A percentile compares a stretch with the other conserved stretches of the same genome.
phyloP scores from a whole-genome alignment of 805 yeast genomes.

The Kodamaea jinghongensis region DNA sequence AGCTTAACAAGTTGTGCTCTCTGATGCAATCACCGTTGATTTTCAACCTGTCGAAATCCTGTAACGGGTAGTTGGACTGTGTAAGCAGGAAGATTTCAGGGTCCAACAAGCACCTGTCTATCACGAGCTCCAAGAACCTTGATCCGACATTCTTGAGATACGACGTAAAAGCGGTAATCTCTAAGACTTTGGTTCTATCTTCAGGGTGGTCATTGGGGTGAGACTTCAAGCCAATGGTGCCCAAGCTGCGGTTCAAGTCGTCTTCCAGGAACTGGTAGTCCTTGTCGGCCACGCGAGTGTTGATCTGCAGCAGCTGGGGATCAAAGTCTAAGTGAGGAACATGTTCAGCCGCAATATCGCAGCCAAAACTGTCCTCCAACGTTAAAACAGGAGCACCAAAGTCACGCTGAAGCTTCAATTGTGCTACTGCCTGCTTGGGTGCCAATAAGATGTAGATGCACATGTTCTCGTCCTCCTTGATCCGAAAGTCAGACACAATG shows the following conservation, averaged over 20 bases:
- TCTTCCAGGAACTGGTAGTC: slow-evolving; percentile 17
- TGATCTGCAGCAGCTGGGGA: slow-evolving; percentile 13
- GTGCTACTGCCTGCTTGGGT: slow-evolving; percentile 19
- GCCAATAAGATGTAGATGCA: slow-evolving; percentile 27
- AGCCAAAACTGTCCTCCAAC: slow-evolving; percentile 18
- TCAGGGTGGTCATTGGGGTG: not conserved
- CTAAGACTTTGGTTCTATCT: slow-evolving; percentile 23
- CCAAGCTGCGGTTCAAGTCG: slow-evolving; percentile 22
- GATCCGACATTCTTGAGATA: slow-evolving; percentile 43
- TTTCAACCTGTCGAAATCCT: slow-evolving; percentile 16
- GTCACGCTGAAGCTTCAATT: slow-evolving; percentile 25
- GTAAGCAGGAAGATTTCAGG: slow-evolving; percentile 6
- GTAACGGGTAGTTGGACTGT: slow-evolving; percentile 6
- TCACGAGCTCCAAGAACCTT: slow-evolving; percentile 22
- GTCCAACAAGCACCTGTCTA: slow-evolving; percentile 16
- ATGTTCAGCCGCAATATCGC: slow-evolving; percentile 27
- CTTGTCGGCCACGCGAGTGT: slow-evolving; percentile 16
- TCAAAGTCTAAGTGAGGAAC: slow-evolving; percentile 20
- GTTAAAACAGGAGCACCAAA: slow-evolving; percentile 20
- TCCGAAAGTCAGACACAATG: slow-evolving; percentile 25
- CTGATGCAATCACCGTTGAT: slow-evolving; percentile 42
- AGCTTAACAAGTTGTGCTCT: slow-evolving; percentile 48
- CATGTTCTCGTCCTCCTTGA: slow-evolving; percentile 17
- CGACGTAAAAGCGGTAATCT: slow-evolving; percentile 53
- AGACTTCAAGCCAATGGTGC: slow-evolving; percentile 22